Conservation (phyloP, 352 stramenopile species). For the Phytophthora pisi region DNA sequence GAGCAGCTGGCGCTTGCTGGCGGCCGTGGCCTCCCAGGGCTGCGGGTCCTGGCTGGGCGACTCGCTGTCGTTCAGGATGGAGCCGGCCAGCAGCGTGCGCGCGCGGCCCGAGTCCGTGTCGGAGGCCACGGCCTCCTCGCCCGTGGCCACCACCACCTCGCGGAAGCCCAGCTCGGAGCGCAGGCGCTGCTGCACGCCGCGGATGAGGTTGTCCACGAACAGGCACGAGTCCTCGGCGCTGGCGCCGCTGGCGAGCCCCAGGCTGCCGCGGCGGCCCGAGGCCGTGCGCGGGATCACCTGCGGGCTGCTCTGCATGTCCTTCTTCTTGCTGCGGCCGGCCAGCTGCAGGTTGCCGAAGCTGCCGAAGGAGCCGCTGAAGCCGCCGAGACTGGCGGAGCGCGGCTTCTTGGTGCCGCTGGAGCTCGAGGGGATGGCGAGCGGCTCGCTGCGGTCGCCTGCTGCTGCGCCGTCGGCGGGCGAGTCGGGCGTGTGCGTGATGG, state of each 20-base stretch:
- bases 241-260: constrained; percentile 23
- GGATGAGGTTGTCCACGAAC: constrained; percentile 74
- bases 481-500: constrained; percentile 22
- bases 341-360: constrained; percentile 34
- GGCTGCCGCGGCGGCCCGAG: constrained; percentile 22
- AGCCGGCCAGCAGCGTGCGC: constrained; percentile 23
- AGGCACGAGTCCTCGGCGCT: constrained; percentile 64
- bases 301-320: constrained; percentile 31
- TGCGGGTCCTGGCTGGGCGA: constrained; percentile 23
- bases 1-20: constrained; percentile 33
- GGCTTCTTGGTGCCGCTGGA: constrained; percentile 14
- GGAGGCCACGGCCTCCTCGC: constrained; percentile 37
- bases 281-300: constrained; percentile 16
- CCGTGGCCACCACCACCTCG: constrained; percentile 68
- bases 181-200: constrained; percentile 62
- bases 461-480: constrained; percentile 9
- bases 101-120: constrained; percentile 36
- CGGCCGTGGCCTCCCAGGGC: constrained; percentile 35
- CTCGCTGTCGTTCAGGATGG: constrained; percentile 21
- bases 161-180: constrained; percentile 67
- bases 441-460: constrained; percentile 23
- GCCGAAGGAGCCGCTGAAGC: constrained; percentile 16
- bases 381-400: constrained; percentile 22
- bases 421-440: constrained; percentile 19
- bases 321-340: constrained; percentile 21